Base-by-base conservation (phyloP, 2,329 filamentous ascomycete species). In the Xylariaceae sp. region DNA sequence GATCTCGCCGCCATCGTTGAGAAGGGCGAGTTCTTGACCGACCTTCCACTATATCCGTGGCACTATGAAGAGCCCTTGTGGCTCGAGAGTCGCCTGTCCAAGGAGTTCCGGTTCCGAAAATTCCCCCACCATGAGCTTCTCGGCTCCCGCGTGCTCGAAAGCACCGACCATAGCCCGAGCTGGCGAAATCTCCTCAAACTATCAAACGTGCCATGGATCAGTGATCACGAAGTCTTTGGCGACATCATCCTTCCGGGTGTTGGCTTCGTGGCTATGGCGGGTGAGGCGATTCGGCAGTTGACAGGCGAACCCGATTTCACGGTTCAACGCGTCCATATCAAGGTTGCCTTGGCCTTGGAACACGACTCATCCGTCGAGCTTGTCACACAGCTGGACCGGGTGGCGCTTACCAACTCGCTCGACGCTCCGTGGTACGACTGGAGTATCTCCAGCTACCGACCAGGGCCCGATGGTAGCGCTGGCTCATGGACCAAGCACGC, bases 161-260 rank as follows among this genome's bases (percentile, higher is more conserved):
- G 63, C 33, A 51, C 61, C 7, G 54, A 60, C 3, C 41, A 50
- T 1, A 61, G 71, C 10, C 73, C 74, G 0, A 46, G 54, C 0
- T 81, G 74, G 73, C 61, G 73, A 1, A 75, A 74, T 41, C 42
- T 74, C 2, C 56, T 79, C 1, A 60, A 65, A 2, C 49, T 72
- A 1, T 62, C 64, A 0, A 67, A 77, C 28, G 51, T 71, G 0
- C 69, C 73, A 0, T 81, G 78, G 78, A 48, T 79, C 2, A 55
- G 57, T 0, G 72, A 77, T 42, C 75, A 53, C 10, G 18, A 13
- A 13, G 14, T 53, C 18, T 5, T 36, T 1, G 16, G 62, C 0
- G 60, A 71, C 6, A 58, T 72, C 2, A 60, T 79, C 1, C 75
- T 75, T 39, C 77, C 77, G 0, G 68, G 58, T 2, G 71, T 75